Evolutionary conservation across 192 early-diverging fungal genomes (phyloP).

Genomic region (Backusella circina): DNA sequence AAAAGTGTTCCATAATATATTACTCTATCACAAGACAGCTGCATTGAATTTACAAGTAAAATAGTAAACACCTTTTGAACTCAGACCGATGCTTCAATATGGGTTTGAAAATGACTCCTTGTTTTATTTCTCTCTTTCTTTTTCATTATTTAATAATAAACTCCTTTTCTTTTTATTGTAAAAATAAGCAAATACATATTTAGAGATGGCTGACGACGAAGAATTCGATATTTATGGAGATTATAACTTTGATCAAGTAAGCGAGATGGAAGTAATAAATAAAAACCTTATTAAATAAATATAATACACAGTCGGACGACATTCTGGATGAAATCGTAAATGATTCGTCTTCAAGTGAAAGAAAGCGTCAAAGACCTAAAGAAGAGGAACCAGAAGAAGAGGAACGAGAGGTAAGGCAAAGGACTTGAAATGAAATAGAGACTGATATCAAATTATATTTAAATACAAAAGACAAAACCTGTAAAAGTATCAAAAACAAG

Average conservation of each 20-base stretch:
- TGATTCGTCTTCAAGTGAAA: conserved; percentile 21
- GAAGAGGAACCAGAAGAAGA: not conserved
- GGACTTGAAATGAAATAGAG: not conserved
- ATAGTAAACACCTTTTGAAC: too few species aligned
- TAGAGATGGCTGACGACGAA: conserved; percentile 25
- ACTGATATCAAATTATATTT: not conserved
- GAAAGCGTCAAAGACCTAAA: conserved; percentile 14
- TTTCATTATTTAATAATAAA: not conserved
- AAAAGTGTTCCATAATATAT: too few species aligned
- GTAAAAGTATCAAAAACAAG: not conserved
- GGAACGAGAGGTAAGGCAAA: not conserved
- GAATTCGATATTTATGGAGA: conserved; percentile 35
- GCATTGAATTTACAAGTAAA: too few species aligned
- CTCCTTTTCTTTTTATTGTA: too few species aligned
- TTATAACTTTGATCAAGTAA: conserved; percentile 25
- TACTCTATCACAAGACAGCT: too few species aligned
- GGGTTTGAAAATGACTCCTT: too few species aligned
- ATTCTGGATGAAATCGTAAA: conserved; percentile 36
- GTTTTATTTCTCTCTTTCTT: not conserved
- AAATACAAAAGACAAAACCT: not conserved
- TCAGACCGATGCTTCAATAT: too few species aligned
- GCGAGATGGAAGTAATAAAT: not conserved
- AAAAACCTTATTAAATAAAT: not conserved
- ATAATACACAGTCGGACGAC: conserved; percentile 26
- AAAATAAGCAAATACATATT: not conserved